Base-by-base conservation (phyloP, 768 basidiomycete species). In the Agaricus subrufescens region DNA sequence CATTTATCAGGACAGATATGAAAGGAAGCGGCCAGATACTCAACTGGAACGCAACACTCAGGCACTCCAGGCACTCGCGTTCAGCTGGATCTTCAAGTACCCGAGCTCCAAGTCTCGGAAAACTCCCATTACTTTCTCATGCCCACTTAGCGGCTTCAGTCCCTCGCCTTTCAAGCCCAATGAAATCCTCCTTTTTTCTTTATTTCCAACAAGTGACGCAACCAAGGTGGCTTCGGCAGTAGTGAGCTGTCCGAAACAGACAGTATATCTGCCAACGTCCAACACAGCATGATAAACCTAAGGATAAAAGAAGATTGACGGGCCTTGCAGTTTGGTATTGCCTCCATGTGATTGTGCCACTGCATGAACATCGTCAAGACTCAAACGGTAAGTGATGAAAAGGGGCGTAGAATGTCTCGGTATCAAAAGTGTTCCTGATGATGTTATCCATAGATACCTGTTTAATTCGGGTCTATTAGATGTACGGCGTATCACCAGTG, bases 381-480 rank as follows among this genome's bases (percentile, higher is more conserved):
- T 76, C 10, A 76, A 74, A 19, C 1, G 84, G 83, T 11, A 67
- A 66, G 1, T 89, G 88, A 57, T 87, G 80, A 12, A 75, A 66
- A 23, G 83, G 81, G 3, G 92, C 63, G 39, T 75, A 74, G 50
- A 94, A 78, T 0, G 83, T 85, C 66, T 91, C 84, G 4, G 88
- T 89, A 88, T 69, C 65, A 93, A 93, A 40, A 94, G 78, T 8
- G 91, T 89, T 12, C 91, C 91, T 11, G 86, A 85, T 2, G 88
- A 87, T 40, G 92, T 79, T 26, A 93, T 82, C 46, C 89, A 85
- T 15, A 90, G 75, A n/a, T 80, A 75, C 62, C 66, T 73, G 51
- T 61, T 64, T 49, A 65, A 63, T 58, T 73, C 74, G 43, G 54
- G 42, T 8, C 34, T 44, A 49, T 27, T 40, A 14, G 54, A 8